These are phyloP conservation scores for Isatis tinctoria DNA, from an alignment of 345 rosid genomes.

Conservation along the genomic window DNA sequence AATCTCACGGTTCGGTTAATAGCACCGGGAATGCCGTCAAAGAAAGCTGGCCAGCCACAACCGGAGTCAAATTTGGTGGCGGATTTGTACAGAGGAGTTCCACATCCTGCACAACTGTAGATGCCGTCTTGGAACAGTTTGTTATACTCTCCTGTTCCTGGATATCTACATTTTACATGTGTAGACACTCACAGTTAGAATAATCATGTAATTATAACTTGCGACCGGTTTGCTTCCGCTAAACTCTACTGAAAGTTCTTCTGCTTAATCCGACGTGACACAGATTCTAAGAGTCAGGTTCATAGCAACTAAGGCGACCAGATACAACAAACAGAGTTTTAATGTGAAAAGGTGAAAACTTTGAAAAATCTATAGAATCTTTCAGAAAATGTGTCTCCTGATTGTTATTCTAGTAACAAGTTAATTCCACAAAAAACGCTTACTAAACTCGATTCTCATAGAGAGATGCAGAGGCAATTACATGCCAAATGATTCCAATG, in stretches of 20 bases:
- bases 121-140: conserved; percentile 63
- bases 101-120: conserved; percentile 83
- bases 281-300: not conserved
- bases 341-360: not conserved
- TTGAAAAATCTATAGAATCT: not conserved
- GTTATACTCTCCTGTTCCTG: conserved; percentile 86
- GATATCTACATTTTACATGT: conserved; percentile 38
- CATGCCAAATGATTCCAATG: not conserved
- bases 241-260: not conserved
- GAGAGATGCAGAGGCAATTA: not conserved
- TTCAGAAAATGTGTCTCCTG: not conserved
- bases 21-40: conserved; percentile 83
- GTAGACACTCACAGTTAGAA: not conserved
- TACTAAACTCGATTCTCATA: not conserved
- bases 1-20: conserved; percentile 54
- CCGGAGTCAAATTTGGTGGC: conserved; percentile 77
- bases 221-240: not conserved
- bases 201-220: not conserved
- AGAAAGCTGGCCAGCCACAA: conserved; percentile 97
- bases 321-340: not conserved
- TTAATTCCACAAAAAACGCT: not conserved
- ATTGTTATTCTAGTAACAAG: not conserved
- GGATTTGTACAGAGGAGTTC: conserved; percentile 77
- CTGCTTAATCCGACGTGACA: not conserved
- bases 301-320: not conserved